These are phyloP conservation scores for Starmerella stellata DNA, from an alignment of 805 yeast species.

Conservation along the genomic window DNA sequence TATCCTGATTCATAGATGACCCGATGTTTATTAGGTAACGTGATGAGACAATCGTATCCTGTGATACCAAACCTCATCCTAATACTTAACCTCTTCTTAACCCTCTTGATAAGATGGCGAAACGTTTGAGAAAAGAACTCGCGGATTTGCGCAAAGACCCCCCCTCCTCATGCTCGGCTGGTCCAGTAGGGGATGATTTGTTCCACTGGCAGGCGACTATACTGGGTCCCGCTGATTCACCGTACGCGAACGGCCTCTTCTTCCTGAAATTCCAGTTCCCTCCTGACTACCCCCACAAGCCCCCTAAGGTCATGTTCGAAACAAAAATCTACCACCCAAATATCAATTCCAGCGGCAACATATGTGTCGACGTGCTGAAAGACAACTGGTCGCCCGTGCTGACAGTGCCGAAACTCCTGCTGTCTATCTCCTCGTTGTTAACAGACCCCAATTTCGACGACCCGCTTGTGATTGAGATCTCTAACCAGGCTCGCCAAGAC, in stretches of 20 bases:
- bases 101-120: slow-evolving; percentile 42
- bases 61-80: too few relatives aligned
- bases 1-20: too few relatives aligned
- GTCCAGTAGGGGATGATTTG: slow-evolving; percentile 94
- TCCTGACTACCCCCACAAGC: slow-evolving; percentile 96
- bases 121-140: slow-evolving; percentile 91
- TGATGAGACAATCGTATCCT: too few relatives aligned
- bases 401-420: slow-evolving; percentile 83
- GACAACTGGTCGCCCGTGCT: slow-evolving; percentile 99
- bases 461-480: slow-evolving; percentile 96
- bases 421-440: slow-evolving; percentile 84
- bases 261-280: slow-evolving; percentile 95
- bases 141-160: slow-evolving; percentile 95
- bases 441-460: slow-evolving; percentile 98
- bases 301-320: slow-evolving; percentile 83
- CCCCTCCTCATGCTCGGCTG: slow-evolving; percentile 96
- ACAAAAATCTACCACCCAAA: slow-evolving; percentile 96
- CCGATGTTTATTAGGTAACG: too few relatives aligned
- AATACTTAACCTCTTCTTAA: background rate
- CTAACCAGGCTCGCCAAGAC: slow-evolving; percentile 88
- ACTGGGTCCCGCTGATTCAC: slow-evolving; percentile 95
- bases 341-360: slow-evolving; percentile 87
- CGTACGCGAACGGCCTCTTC: slow-evolving; percentile 79
- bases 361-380: slow-evolving; percentile 88
- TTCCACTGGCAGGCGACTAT: slow-evolving; percentile 99